Percentiles rank a stretch among this genome's conserved stretches.
These are phyloP conservation scores for Teunomyces pallodes DNA, from an alignment of 805 yeast genomes.

Conservation along the genomic window DNA sequence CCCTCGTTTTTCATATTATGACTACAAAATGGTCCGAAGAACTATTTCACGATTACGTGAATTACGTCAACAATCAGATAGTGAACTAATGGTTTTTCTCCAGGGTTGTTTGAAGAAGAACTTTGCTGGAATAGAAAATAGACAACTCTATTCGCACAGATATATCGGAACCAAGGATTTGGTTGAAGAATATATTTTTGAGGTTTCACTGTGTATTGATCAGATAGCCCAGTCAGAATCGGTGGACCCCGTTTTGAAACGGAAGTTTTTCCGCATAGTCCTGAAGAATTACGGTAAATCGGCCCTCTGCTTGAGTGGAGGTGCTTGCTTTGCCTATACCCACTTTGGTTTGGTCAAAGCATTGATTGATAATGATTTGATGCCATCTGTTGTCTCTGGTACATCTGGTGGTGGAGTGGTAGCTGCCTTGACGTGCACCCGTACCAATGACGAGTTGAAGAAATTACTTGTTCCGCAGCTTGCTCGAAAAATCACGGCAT, in stretches of 20 bases:
- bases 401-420: slow-evolving; percentile 81
- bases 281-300: slow-evolving; percentile 68
- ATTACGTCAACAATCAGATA: slow-evolving; percentile 33
- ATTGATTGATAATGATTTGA: slow-evolving; percentile 58
- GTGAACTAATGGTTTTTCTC: slow-evolving; percentile 52
- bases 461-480: slow-evolving; percentile 57
- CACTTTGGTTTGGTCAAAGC: slow-evolving; percentile 79
- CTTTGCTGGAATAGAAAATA: slow-evolving; percentile 77
- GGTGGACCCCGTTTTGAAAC: slow-evolving; percentile 42
- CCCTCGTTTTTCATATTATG: slow-evolving; percentile 65
- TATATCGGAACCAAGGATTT: slow-evolving; percentile 71
- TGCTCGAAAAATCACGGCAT: slow-evolving; percentile 64
- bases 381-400: slow-evolving; percentile 71
- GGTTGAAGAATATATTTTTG: slow-evolving; percentile 52
- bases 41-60: slow-evolving; percentile 43
- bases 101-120: slow-evolving; percentile 69
- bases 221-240: slow-evolving; percentile 36
- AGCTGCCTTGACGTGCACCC: slow-evolving; percentile 68
- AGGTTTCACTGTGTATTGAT: slow-evolving; percentile 49
- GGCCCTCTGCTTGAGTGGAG: slow-evolving; percentile 73
- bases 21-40: slow-evolving; percentile 55
- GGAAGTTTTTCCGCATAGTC: slow-evolving; percentile 53
- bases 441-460: slow-evolving; percentile 65
- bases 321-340: slow-evolving; percentile 74
- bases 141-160: slow-evolving; percentile 67